Evolutionary conservation across 805 yeast genomes (phyloP), one percentile per base, ranked within the genome.

Genomic region (Metschnikowia rubicola): DNA sequence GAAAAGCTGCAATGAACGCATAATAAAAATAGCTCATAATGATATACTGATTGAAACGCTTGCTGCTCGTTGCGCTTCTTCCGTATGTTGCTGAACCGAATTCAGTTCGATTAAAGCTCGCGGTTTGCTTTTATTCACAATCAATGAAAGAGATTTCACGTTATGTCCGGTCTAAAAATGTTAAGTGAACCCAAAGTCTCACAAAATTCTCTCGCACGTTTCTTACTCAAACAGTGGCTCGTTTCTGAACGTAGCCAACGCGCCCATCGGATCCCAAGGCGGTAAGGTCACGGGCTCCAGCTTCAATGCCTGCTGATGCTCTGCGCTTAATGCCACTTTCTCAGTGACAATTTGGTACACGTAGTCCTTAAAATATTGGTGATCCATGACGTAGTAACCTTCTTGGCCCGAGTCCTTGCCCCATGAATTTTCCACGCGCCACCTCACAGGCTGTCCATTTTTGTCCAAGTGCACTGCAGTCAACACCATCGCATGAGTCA

Each of bases 201-300:
- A 15, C 17, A 3, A 15, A 15, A 15, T 15, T 15, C 17, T 15
- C 17, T 15, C 17, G 17, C 17, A 15, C 17, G 17, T 15, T 15
- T 15, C 17, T 15, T 15, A 15, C 17, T 15, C 17, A 15, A 15
- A 2, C 17, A 15, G 17, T 11, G 43, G 42, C 41, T 45, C 42
- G 13, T 49, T 45, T 17, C 30, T 37, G 35, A 52, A 49, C 11
- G 47, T 47, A 33, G 90, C 90, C 44, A 84, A 64, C 2, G 90
- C 86, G 43, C 90, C 91, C 83, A 83, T 82, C 43, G 91, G 89
- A 61, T 84, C 91, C 80, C 88, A 84, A 10, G 86, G 80, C 41
- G 88, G 88, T 33, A 84, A 70, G n/a, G 75, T 76, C 47, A 79
- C 73, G 34, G 72, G 62, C 48, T 44, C 39, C 11, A 71, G 77